A percentile compares a stretch with the other conserved stretches of the same genome.
Evolutionary conservation across 139 green algal species (phyloP).

Genomic region (Volvox reticuliferus): DNA sequence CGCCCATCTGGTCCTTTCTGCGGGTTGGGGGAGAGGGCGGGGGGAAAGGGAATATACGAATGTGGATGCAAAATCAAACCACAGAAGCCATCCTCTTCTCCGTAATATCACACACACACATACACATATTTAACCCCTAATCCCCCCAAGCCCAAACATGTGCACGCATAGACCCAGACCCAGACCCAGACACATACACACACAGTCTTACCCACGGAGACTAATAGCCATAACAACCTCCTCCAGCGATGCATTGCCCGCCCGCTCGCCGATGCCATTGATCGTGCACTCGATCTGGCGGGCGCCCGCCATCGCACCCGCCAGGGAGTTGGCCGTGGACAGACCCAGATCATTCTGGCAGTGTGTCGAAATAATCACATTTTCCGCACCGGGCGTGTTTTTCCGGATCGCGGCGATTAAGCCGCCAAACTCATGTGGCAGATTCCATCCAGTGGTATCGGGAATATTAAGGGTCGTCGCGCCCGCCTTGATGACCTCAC

Average conservation of each 20-base stretch:
- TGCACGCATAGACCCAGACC: too few species aligned
- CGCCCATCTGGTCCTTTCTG: slow-evolving; percentile 76
- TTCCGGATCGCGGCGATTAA: slow-evolving; percentile 91
- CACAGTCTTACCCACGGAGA: slow-evolving; percentile 74
- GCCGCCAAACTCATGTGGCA: slow-evolving; percentile 95
- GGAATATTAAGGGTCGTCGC: slow-evolving; percentile 99
- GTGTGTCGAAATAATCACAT: slow-evolving; percentile 96
- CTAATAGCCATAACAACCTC: slow-evolving; percentile 96
- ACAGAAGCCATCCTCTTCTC: too few species aligned
- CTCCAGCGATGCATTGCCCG: slow-evolving; percentile 97
- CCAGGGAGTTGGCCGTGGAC: slow-evolving; percentile 95
- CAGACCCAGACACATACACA: background rate
- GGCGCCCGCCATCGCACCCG: slow-evolving; percentile 81
- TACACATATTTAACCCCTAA: too few species aligned
- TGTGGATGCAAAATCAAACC: background rate
- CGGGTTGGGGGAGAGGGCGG: background rate
- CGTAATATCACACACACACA: background rate
- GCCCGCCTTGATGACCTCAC: slow-evolving; percentile 93
- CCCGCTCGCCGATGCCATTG: slow-evolving; percentile 99
- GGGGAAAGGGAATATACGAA: background rate
- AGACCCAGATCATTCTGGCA: slow-evolving; percentile 99
- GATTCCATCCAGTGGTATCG: slow-evolving; percentile 82
- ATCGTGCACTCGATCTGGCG: slow-evolving; percentile 98
- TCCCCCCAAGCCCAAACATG: too few species aligned
- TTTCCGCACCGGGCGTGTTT: slow-evolving; percentile 86